Base-by-base conservation (phyloP, 805 yeast species). In the Candida insectorum region DNA sequence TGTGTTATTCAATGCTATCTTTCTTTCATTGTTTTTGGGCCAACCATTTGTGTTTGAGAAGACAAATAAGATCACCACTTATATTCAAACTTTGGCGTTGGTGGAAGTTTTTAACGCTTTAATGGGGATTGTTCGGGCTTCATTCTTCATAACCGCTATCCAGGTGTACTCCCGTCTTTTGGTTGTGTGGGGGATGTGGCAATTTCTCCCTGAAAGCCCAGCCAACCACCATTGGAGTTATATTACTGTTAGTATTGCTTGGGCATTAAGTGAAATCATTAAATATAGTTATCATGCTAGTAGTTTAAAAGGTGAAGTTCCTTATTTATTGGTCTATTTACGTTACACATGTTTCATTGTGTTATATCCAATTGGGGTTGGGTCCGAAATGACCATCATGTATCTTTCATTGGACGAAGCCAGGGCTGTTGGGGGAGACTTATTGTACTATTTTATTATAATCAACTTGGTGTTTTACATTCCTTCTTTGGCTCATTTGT, bases 221-320 rank as follows among this genome's bases (percentile, higher is more conserved):
- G 87, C 87, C 18, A 69, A 73, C 45, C 33, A 47, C 45, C 71
- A 69, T 44, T 67, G 78, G 75, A 69, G 75, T 11, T 89, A 82
- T 57, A 59, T 79, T 36, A 66, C 91, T 1, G 71, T 91, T 56
- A 69, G 79, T 29, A 47, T 78, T 27, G 88, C 96, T 9, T 93
- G 98, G 98, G 77, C 93, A n/a, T 49, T 85, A 33, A 86, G 97
- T n/a, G 98, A 93, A 60, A 72, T 86, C 28, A 81, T 89, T 37
- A 74, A 98, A 56, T 93, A 93, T 61, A 73, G 86, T 26, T 93
- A 77, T 64, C 94, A 93, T 54, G 89, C 94, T 6, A 70, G 81
- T 34, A 79, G 79, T 45, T 59, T 84, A 41, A 53, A 58, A 16
- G 64, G 70, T 18, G 51, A 62, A 1, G 80, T 84, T 11, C 84